phyloP scores from a whole-genome alignment of 2,329 filamentous ascomycete genomes.

The Colletotrichum gigasporum region DNA sequence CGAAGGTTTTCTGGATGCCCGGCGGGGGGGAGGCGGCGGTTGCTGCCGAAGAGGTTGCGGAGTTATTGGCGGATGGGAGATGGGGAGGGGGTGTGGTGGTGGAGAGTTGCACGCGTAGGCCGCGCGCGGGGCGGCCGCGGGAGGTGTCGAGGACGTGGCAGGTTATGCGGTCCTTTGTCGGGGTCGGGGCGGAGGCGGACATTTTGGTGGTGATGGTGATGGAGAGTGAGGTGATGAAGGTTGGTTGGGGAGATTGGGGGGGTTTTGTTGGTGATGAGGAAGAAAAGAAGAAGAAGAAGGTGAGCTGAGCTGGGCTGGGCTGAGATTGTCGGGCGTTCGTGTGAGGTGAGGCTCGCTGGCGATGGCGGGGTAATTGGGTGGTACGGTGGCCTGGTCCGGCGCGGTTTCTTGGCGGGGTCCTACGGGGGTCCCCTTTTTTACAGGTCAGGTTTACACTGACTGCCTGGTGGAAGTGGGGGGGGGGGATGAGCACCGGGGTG shows the following conservation, averaged over 20 bases:
- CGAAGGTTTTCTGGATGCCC: constrained; percentile 61
- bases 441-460: too few relatives aligned
- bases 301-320: neutral
- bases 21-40: constrained; percentile 42
- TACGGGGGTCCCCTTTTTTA: neutral
- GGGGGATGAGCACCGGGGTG: neutral
- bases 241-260: neutral
- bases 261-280: neutral
- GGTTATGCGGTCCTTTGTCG: constrained; percentile 74
- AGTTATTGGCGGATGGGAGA: too few relatives aligned
- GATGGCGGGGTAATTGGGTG: constrained; percentile 9
- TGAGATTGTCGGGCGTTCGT: neutral
- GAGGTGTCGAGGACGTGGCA: constrained; percentile 89
- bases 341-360: constrained; percentile 8
- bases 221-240: neutral
- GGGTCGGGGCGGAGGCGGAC: too few relatives aligned
- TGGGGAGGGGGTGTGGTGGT: constrained; percentile 45
- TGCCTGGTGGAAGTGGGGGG: neutral
- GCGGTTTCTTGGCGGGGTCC: constrained; percentile 12
- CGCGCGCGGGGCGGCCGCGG: constrained; percentile 73
- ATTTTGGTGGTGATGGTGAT: constrained; percentile 1
- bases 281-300: neutral
- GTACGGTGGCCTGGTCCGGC: neutral
- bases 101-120: constrained; percentile 73
- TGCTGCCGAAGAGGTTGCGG: too few relatives aligned